Base-by-base conservation (phyloP, 305 asterid genomes). In the Fraxinus sp. region DNA sequence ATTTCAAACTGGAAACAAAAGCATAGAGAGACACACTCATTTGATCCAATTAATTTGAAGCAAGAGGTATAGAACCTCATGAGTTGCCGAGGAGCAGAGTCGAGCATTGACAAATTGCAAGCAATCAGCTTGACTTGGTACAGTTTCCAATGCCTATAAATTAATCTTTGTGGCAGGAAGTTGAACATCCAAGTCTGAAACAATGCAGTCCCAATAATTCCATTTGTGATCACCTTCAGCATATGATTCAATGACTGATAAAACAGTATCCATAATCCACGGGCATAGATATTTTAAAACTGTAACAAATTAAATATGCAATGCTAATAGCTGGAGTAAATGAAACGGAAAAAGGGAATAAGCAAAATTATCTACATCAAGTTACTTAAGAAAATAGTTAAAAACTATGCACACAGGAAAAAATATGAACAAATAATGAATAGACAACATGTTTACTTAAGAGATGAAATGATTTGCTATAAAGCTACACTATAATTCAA, bases 81-180 rank as follows among this genome's bases (percentile, higher is more conserved):
- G 84, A 59, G 80, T 59, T 39, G 89, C 83, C 26, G 83, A 75
- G 84, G 86, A 84, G 85, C 88, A 86, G 70, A 96, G 91, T 85
- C 93, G 91, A 7, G 97, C 79, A 74, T 89, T 87, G 81, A 94
- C 86, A 68, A 96, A 96, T 62, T 92, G 94, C 71, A 94, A 89
- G 89, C 97, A 91, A 83, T 96, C 95, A 1, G 97, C 92, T 52
- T 94, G 95, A 76, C 86, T 87, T 14, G 99, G 98, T 49, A 92
- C 80, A 20, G 93, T 91, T 85, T 87, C 89, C 91, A 96, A 84
- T 10, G 89, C 96, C 99, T 98, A 96, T 79, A 84, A 41, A 83
- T 88, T 89, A 87, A 91, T 52, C 86, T 93, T 90, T 36, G 88
- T 81, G 66, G 88, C 95, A 77, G 92, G 95, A 84, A 96, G 93